phyloP scores from a whole-genome alignment of 208 protist species.

The Crithidia expoeki region DNA sequence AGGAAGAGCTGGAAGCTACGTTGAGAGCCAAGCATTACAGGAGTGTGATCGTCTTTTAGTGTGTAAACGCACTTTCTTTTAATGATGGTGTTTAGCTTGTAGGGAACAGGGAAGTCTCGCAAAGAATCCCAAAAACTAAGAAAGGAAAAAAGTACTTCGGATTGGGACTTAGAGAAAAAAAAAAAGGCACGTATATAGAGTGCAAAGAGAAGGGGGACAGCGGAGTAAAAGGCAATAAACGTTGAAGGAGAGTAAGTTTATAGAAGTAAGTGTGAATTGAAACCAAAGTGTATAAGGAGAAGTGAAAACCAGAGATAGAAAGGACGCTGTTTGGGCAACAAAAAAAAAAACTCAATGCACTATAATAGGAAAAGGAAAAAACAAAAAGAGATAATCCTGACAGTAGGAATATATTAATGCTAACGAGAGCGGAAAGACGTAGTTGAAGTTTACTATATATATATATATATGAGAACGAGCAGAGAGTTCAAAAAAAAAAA shows the following conservation, averaged over 20 bases:
- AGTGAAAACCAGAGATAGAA: not conserved
- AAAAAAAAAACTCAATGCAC: too few species aligned
- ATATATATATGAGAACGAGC: too few species aligned
- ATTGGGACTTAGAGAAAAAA: not conserved
- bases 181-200: not conserved
- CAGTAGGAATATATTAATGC: too few species aligned
- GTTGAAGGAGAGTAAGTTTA: not conserved
- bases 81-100: too few species aligned
- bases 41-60: not conserved
- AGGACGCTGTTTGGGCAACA: too few species aligned
- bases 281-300: not conserved
- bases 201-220: not conserved
- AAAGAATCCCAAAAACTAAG: conserved; percentile 7
- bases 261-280: not conserved
- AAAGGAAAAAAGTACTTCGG: not conserved
- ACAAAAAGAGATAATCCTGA: too few species aligned
- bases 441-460: too few species aligned
- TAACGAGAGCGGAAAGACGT: too few species aligned
- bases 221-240: too few species aligned
- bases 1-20: conserved; percentile 3
- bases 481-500: conserved; percentile 1
- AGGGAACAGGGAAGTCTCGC: too few species aligned
- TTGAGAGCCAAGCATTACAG: conserved; percentile 6
- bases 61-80: too few species aligned
- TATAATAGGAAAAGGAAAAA: too few species aligned